phyloP scores from a whole-genome alignment of 1,139 yeast species.

The Lodderomyces margitis region DNA sequence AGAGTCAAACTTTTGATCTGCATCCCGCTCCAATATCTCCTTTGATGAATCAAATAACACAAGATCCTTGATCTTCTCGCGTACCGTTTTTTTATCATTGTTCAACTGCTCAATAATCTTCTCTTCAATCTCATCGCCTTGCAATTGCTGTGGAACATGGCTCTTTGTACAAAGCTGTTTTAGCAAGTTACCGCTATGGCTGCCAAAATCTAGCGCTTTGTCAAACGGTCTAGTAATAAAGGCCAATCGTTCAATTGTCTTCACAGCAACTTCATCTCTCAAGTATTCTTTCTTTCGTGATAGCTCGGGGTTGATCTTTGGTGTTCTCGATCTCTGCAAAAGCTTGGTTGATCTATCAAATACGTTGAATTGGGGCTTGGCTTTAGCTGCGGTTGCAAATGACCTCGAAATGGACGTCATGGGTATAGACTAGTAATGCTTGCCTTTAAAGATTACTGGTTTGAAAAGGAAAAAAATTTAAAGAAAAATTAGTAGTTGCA shows the following conservation, averaged over 20 bases:
- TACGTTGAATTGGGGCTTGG: constrained; percentile 46
- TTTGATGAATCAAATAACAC: constrained; percentile 68
- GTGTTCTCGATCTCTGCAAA: constrained; percentile 56
- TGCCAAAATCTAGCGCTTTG: constrained; percentile 67
- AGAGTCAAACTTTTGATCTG: constrained; percentile 29
- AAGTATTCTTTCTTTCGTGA: constrained; percentile 71
- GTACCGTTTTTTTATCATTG: constrained; percentile 52
- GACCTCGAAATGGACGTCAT: constrained; percentile 12
- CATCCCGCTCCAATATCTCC: constrained; percentile 53
- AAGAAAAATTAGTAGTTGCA: constrained; percentile 1
- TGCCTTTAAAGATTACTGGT: no score
- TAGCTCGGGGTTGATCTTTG: constrained; percentile 38
- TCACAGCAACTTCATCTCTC: constrained; percentile 68
- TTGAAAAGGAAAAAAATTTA: background rate
- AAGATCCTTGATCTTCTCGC: constrained; percentile 52
- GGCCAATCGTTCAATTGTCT: constrained; percentile 73
- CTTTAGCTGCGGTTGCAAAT: constrained; percentile 24
- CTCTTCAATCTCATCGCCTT: constrained; percentile 23
- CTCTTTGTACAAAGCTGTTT: constrained; percentile 36
- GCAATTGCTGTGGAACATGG: constrained; percentile 24
- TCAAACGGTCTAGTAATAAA: constrained; percentile 67
- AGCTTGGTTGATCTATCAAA: constrained; percentile 65
- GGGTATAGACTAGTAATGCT: no score
- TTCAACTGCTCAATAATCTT: constrained; percentile 39
- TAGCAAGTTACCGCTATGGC: constrained; percentile 63